These are phyloP conservation scores for Globisporangium iwayamae DNA, from an alignment of 352 stramenopile species.

Conservation along the genomic window DNA sequence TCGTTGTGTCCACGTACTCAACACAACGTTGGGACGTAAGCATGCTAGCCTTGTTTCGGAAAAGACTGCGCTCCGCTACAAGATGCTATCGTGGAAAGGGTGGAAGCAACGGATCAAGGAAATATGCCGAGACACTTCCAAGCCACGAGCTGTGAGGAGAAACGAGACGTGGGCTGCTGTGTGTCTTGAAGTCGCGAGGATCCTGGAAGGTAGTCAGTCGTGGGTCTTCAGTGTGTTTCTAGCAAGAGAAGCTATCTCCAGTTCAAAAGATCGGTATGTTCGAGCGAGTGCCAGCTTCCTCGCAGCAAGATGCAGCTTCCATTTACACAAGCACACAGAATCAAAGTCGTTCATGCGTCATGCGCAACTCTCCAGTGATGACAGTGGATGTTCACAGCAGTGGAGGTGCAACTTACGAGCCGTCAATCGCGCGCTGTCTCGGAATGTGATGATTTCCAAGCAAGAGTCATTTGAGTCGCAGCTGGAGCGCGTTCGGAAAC, in stretches of 20 bases:
- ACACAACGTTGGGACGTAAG: slow-evolving; percentile 16
- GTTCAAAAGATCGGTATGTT: slow-evolving; percentile 25
- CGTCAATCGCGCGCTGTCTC: slow-evolving; percentile 33
- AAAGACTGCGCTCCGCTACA: background rate
- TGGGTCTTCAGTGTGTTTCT: slow-evolving; percentile 29
- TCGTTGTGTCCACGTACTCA: slow-evolving; percentile 18
- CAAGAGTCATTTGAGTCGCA: slow-evolving; percentile 35
- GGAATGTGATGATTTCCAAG: slow-evolving; percentile 27
- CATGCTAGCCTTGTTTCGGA: slow-evolving; percentile 8
- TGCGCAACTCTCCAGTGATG: slow-evolving; percentile 10
- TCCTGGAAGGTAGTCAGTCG: slow-evolving; percentile 31
- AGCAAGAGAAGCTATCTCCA: slow-evolving; percentile 20
- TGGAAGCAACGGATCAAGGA: slow-evolving; percentile 27
- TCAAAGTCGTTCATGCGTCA: slow-evolving; percentile 27
- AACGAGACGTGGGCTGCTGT: slow-evolving; percentile 42
- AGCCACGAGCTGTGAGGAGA: background rate
- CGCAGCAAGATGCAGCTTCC: slow-evolving; percentile 17
- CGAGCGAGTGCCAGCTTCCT: slow-evolving; percentile 31
- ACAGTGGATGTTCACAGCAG: slow-evolving; percentile 5
- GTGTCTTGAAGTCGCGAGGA: slow-evolving; percentile 37
- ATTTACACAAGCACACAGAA: slow-evolving; percentile 22
- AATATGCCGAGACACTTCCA: background rate
- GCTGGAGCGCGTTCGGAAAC: slow-evolving; percentile 45
- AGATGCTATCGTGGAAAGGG: slow-evolving; percentile 26
- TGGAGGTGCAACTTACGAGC: slow-evolving; percentile 27